A percentile compares a stretch with the other conserved stretches of the same genome.
Conservation (phyloP, 164 flowering plant species). For the Dillenia turbinata region DNA sequence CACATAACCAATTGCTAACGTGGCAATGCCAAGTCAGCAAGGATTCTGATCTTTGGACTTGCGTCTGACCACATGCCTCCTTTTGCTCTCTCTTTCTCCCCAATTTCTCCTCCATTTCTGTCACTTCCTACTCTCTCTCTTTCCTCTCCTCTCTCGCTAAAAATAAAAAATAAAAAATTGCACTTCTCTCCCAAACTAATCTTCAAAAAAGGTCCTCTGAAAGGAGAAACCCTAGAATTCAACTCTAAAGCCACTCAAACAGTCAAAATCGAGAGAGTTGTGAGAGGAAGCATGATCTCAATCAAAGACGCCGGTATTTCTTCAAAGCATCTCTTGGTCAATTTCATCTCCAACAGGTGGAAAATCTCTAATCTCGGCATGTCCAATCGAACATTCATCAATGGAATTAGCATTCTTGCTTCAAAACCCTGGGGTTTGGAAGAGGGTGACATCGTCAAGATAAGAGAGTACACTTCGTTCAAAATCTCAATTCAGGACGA, state of each 20-base stretch:
- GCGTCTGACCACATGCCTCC: too few relatives aligned
- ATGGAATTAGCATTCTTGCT: constrained; percentile 23
- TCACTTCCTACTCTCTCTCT: too few relatives aligned
- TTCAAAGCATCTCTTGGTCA: constrained; percentile 53
- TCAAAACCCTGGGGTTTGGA: constrained; percentile 21
- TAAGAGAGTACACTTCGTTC: constrained; percentile 57
- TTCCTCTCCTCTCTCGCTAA: too few relatives aligned
- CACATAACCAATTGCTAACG: too few relatives aligned
- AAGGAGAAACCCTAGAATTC: constrained; percentile 50
- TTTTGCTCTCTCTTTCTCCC: too few relatives aligned
- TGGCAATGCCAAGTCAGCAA: too few relatives aligned
- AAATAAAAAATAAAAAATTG: too few relatives aligned
- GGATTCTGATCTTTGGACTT: too few relatives aligned
- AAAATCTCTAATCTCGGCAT: constrained; percentile 52
- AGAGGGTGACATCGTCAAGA: constrained; percentile 48
- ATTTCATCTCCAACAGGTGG: constrained; percentile 44
- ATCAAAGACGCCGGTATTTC: constrained; percentile 72
- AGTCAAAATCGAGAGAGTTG: constrained; percentile 55
- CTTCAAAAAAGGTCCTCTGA: constrained; percentile 54
- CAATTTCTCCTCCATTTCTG: too few relatives aligned
- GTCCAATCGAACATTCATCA: constrained; percentile 65
- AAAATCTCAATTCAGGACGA: constrained; percentile 21
- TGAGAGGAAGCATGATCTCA: constrained; percentile 50
- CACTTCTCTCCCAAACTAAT: constrained; percentile 27
- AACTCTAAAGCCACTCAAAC: constrained; percentile 20